These are phyloP conservation scores for Colletotrichum camelliae DNA, from an alignment of 2,329 filamentous ascomycete genomes.

Conservation along the genomic window DNA sequence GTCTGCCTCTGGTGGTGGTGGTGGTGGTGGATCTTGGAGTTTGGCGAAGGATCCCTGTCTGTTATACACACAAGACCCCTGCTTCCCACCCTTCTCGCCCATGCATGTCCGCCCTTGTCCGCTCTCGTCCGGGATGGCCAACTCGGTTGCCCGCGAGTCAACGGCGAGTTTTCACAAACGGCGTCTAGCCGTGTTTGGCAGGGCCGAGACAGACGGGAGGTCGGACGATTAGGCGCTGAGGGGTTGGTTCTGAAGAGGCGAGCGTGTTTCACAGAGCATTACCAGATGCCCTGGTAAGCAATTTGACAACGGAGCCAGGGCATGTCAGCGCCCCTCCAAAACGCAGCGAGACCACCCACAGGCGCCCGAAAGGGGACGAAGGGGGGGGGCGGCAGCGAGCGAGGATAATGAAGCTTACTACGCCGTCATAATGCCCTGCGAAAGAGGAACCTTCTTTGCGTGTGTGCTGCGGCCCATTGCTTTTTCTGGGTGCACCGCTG, in stretches of 20 bases:
- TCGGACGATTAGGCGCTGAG: constrained; percentile 18
- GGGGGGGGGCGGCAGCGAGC: not conserved
- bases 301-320: not conserved
- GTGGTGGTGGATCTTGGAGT: constrained; percentile 2
- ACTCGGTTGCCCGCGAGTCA: constrained; percentile 4
- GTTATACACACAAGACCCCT: not conserved
- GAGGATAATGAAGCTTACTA: not conserved
- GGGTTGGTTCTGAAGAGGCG: not conserved
- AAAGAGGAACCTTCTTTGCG: not conserved
- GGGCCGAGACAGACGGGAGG: constrained; percentile 10
- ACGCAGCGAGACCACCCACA: not conserved
- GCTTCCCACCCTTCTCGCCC: not conserved
- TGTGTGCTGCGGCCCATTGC: not conserved
- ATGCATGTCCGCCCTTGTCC: not conserved
- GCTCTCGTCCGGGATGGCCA: not conserved
- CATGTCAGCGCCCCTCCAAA: not conserved
- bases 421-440: not conserved
- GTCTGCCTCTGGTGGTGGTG: not conserved
- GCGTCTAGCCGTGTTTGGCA: constrained; percentile 19
- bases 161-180: not conserved
- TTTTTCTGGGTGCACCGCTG: not conserved
- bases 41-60: not conserved
- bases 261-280: constrained; percentile 17
- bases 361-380: not conserved
- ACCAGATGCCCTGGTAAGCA: constrained; percentile 14